Conservation (phyloP, 305 asterid species). For the Fraxinus sp. region DNA sequence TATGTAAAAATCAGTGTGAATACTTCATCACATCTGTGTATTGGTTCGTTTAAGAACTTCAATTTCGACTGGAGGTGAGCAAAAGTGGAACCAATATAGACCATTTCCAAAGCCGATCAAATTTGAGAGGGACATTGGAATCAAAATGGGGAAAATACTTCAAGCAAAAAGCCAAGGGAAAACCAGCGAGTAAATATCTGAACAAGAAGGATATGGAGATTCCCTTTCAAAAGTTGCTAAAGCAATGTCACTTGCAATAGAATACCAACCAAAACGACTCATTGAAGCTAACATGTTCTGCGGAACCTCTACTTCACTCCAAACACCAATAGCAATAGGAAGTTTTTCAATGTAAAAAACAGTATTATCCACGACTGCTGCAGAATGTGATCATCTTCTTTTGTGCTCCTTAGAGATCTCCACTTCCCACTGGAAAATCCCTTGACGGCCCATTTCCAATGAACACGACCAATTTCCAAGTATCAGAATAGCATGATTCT, state of each 20-base stretch:
- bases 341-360: neutral
- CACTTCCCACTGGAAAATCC: no score
- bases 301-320: neutral
- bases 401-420: no score
- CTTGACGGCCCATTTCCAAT: no score
- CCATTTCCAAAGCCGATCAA: neutral
- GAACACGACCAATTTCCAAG: neutral
- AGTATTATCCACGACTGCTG: neutral
- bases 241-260: neutral
- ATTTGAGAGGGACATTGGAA: neutral
- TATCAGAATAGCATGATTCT: neutral
- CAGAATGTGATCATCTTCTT: neutral
- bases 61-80: no score
- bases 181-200: neutral
- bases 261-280: neutral
- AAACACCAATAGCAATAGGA: neutral
- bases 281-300: neutral
- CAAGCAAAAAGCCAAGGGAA: neutral
- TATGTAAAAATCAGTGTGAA: no score
- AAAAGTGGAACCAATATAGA: neutral
- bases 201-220: neutral
- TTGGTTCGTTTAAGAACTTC: no score
- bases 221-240: neutral
- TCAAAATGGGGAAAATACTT: neutral
- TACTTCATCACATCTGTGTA: no score